These are phyloP conservation scores for Botrytis fragariae DNA, from an alignment of 2,329 filamentous ascomycete species.

Conservation along the genomic window DNA sequence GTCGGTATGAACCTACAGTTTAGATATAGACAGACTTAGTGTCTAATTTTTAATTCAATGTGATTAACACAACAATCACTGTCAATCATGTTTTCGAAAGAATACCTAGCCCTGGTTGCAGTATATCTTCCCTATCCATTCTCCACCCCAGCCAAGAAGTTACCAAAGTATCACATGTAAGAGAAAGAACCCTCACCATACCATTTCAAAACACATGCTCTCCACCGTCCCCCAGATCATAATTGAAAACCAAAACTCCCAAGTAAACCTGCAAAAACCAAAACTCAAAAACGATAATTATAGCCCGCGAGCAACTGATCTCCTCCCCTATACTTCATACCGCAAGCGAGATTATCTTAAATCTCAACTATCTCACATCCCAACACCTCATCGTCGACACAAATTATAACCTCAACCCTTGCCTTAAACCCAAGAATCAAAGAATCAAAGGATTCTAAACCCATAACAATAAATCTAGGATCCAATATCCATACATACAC, in stretches of 20 bases:
- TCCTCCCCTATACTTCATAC: background rate
- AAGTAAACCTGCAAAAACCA: background rate
- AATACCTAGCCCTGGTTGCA: background rate
- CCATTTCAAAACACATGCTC: background rate
- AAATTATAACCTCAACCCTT: background rate
- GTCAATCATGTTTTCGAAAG: background rate
- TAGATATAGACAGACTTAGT: background rate
- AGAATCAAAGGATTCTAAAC: background rate
- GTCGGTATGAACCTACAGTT: background rate
- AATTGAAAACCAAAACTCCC: background rate
- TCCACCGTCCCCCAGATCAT: background rate
- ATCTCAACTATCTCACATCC: background rate
- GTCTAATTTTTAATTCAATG: background rate
- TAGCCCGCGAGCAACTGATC: background rate
- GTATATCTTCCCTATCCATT: background rate
- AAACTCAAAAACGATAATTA: background rate
- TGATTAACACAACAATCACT: background rate
- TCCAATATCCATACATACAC: background rate
- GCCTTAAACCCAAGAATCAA: background rate
- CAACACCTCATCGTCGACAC: background rate
- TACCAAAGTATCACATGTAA: background rate
- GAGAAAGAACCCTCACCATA: background rate
- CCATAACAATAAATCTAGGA: too few relatives aligned
- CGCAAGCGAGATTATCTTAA: background rate
- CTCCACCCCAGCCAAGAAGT: background rate